Base-by-base conservation (phyloP, 495 filamentous ascomycete species). In the Thermothielavioides terrestris region DNA sequence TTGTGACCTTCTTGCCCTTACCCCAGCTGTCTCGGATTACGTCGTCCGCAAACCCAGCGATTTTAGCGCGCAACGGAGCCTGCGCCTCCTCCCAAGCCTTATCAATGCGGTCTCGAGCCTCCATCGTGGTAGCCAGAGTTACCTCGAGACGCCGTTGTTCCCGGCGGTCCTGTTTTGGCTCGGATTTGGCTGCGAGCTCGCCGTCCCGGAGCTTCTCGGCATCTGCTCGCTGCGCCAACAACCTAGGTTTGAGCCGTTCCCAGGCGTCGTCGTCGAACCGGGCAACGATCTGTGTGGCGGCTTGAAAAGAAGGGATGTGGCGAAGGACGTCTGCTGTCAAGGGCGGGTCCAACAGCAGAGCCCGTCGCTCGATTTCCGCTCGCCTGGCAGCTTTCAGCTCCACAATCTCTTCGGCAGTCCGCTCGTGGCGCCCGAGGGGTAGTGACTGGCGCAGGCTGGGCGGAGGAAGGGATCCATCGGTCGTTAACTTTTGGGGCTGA, bases 41-140 rank as follows among this genome's bases (percentile, higher is more conserved):
- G 36, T 85, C 78, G 50, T 87, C 82, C 8, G 84, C 81, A 57
- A 78, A 79, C 18, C 64, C 57, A 47, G 71, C 74, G 14, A 91
- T 72, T 20, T 68, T 69, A 22, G 75, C 71, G 15, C 83, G 79
- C 27, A 87, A 53, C 1, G 82, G 79, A 15, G 71, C 68, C 55
- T 88, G 85, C 9, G 72, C 60, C n/a, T 78, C 76, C 51, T 88
- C 84, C 81, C 82, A 87, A 39, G 78, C 70, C 39, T 76, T 71
- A 53, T 84, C 82, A 35, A 77, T 57, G 15, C 74, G 64, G 45
- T 85, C 82, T 54, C 79, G 79, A 17, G 72, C 68, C 50, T 81
- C 77, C 61, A 77, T 80, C 4, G 64, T 58, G 45, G 59, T 72
- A 53, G 42, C 53, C 44, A 44, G 39, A 42, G 49, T 65, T 44